phyloP scores from a whole-genome alignment of 78 protist genomes.

The Polysphondylium violaceum region DNA sequence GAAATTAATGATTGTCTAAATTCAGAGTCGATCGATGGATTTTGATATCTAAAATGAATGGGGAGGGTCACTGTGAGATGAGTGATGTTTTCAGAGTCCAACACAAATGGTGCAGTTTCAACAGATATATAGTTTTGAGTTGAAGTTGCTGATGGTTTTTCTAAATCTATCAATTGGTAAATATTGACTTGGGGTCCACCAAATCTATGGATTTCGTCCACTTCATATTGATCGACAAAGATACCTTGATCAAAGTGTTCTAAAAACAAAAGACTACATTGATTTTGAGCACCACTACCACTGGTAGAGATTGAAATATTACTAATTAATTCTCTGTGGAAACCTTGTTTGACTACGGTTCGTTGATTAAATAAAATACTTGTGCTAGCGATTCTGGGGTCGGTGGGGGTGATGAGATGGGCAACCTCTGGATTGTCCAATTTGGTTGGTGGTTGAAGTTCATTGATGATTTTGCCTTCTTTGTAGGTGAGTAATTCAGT shows the following conservation, averaged over 20 bases:
- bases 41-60: slow-evolving; percentile 68
- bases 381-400: too few relatives aligned
- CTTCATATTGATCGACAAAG: slow-evolving; percentile 60
- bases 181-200: slow-evolving; percentile 58
- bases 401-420: too few relatives aligned
- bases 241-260: slow-evolving; percentile 68
- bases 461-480: too few relatives aligned
- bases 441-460: too few relatives aligned
- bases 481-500: too few relatives aligned
- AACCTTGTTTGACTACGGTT: slow-evolving; percentile 51
- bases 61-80: slow-evolving; percentile 13
- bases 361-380: too few relatives aligned
- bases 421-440: too few relatives aligned
- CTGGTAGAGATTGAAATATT: background rate
- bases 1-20: slow-evolving; percentile 5
- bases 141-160: slow-evolving; percentile 52
- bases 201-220: slow-evolving; percentile 55
- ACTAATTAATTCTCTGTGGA: slow-evolving; percentile 41
- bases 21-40: slow-evolving; percentile 4
- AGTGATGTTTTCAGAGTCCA: too few relatives aligned
- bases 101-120: background rate
- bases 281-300: background rate
- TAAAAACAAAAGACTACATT: slow-evolving; percentile 12
- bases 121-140: slow-evolving; percentile 54
- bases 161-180: slow-evolving; percentile 66